phyloP scores from a whole-genome alignment of 2,329 filamentous ascomycete species.

The Pezicula rhizophila region DNA sequence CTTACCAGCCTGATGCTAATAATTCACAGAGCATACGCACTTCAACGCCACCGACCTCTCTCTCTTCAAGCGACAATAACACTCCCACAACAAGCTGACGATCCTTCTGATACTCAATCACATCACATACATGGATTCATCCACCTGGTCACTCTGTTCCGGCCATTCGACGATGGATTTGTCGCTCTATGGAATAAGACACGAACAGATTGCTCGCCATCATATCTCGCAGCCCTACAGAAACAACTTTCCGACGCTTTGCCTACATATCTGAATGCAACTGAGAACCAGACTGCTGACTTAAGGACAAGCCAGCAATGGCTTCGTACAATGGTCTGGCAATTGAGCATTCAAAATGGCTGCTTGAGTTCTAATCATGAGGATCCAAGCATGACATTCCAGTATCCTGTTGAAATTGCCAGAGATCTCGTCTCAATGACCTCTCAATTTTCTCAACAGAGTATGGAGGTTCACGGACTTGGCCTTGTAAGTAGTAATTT shows the following conservation, averaged over 20 bases:
- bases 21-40: conserved; percentile 54
- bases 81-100: conserved; percentile 55
- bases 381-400: conserved; percentile 53
- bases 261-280: conserved; percentile 42
- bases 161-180: conserved; percentile 60
- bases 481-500: conserved; percentile 53
- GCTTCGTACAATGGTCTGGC: conserved; percentile 59
- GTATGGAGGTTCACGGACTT: conserved; percentile 69
- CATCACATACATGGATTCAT: conserved; percentile 51
- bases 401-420: conserved; percentile 57
- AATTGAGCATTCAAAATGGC: conserved; percentile 51
- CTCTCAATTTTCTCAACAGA: conserved; percentile 63
- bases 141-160: conserved; percentile 56
- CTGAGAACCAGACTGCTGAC: conserved; percentile 49
- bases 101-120: conserved; percentile 49
- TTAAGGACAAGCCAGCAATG: conserved; percentile 56
- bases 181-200: conserved; percentile 63
- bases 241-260: conserved; percentile 55
- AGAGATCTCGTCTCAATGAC: conserved; percentile 60
- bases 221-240: conserved; percentile 52
- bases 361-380: conserved; percentile 40
- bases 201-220: conserved; percentile 47
- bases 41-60: conserved; percentile 64
- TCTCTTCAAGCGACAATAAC: conserved; percentile 65
- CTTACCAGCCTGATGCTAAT: conserved; percentile 7